A percentile compares a stretch with the other conserved stretches of the same genome.
phyloP scores from a whole-genome alignment of 2,329 filamentous ascomycete species.

The Annulohypoxylon truncatum region DNA sequence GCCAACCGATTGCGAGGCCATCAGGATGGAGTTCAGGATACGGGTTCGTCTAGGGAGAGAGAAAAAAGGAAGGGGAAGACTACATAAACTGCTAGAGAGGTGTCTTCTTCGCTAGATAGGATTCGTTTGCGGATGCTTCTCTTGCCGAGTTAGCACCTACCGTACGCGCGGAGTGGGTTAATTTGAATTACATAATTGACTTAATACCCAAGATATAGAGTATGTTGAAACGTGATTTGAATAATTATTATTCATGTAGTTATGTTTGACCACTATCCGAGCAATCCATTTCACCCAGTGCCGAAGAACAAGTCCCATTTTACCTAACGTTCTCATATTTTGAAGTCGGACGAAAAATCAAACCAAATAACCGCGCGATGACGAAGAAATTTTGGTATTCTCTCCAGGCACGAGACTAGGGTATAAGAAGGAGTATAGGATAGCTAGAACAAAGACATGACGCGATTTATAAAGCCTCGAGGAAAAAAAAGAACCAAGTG shows the following conservation, averaged over 20 bases:
- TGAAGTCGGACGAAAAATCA: not conserved
- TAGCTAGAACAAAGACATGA: not conserved
- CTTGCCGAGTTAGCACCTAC: not conserved
- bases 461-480: not conserved
- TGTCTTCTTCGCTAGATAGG: not conserved
- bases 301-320: not conserved
- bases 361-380: not conserved
- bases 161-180: not conserved
- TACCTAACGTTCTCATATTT: not conserved
- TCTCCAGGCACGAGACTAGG: constrained; percentile 27
- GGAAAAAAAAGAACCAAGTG: constrained; percentile 16
- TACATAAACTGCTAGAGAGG: constrained; percentile 9
- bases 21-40: constrained; percentile 13
- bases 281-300: not conserved
- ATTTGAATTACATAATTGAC: not conserved
- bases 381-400: constrained; percentile 7
- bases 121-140: not conserved
- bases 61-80: constrained; percentile 2
- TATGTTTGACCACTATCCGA: no score
- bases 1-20: not conserved
- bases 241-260: not conserved
- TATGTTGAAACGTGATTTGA: not conserved
- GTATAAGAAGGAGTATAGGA: constrained; percentile 34
- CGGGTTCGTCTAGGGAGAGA: not conserved
- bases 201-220: not conserved